Conservation (phyloP, 106 monocot genomes). For the Apostasia ramifera region DNA sequence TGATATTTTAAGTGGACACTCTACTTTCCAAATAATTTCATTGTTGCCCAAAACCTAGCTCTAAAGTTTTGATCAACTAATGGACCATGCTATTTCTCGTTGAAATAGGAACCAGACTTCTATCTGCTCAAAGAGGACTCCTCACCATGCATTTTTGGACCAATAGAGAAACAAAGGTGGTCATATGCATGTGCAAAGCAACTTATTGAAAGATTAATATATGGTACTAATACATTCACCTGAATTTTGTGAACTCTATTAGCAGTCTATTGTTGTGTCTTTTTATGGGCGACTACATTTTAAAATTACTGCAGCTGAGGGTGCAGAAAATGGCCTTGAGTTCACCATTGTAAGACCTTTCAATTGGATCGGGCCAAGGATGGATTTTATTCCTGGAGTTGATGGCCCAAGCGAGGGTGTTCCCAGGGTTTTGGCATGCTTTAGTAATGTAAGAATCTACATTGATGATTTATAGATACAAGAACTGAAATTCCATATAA, state of each 20-base stretch:
- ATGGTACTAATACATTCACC: constrained; percentile 21
- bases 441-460: constrained; percentile 45
- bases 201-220: constrained; percentile 65
- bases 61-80: background rate
- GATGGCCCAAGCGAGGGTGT: constrained; percentile 81
- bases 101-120: constrained; percentile 52
- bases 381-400: constrained; percentile 83
- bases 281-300: constrained; percentile 1
- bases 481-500: too few species aligned
- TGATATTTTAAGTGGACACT: too few species aligned
- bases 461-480: background rate
- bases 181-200: constrained; percentile 76
- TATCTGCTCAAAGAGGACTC: constrained; percentile 61
- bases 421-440: constrained; percentile 71
- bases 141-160: constrained; percentile 71
- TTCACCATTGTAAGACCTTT: constrained; percentile 71
- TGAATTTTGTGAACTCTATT: background rate
- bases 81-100: too few species aligned
- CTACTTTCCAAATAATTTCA: background rate
- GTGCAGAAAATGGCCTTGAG: constrained; percentile 61
- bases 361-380: constrained; percentile 77
- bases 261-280: background rate
- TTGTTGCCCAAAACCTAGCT: background rate
- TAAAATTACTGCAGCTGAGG: constrained; percentile 38
- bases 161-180: constrained; percentile 76